Evolutionary conservation across 2,329 filamentous ascomycete species (phyloP).

Genomic region (Fusarium begoniae): DNA sequence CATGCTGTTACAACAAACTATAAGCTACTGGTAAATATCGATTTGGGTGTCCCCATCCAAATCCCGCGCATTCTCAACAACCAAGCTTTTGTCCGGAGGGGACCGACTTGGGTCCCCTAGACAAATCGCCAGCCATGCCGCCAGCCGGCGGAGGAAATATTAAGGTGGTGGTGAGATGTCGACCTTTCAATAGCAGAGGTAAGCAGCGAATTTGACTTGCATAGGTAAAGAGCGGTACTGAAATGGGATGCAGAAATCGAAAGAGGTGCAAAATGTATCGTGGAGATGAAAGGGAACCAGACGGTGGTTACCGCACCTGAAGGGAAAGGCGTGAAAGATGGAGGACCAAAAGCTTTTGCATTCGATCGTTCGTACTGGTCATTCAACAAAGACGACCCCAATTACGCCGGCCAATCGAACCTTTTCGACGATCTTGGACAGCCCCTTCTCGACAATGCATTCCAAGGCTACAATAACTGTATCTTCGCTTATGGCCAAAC

Average conservation of each 20-base stretch:
- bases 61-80: slow-evolving; percentile 42
- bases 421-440: slow-evolving; percentile 88
- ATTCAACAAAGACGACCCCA: slow-evolving; percentile 81
- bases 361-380: slow-evolving; percentile 99
- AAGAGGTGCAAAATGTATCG: slow-evolving; percentile 92
- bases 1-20: slow-evolving; percentile 26
- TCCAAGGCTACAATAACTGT: slow-evolving; percentile 98
- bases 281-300: slow-evolving; percentile 94
- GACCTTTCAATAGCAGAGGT: slow-evolving; percentile 97
- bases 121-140: slow-evolving; percentile 48
- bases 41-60: slow-evolving; percentile 9
- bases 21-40: slow-evolving; percentile 10
- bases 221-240: slow-evolving; percentile 20
- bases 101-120: slow-evolving; percentile 50
- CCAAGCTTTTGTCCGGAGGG: slow-evolving; percentile 42
- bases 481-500: slow-evolving; percentile 99
- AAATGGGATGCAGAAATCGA: slow-evolving; percentile 74
- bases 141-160: slow-evolving; percentile 89
- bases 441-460: slow-evolving; percentile 95
- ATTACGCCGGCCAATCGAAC: slow-evolving; percentile 90
- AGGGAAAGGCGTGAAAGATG: slow-evolving; percentile 74
- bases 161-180: slow-evolving; percentile 97
- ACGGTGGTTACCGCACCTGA: slow-evolving; percentile 83
- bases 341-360: slow-evolving; percentile 84
- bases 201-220: slow-evolving; percentile 43